phyloP scores from a whole-genome alignment of 495 filamentous ascomycete genomes.

The Tuber calosporum region DNA sequence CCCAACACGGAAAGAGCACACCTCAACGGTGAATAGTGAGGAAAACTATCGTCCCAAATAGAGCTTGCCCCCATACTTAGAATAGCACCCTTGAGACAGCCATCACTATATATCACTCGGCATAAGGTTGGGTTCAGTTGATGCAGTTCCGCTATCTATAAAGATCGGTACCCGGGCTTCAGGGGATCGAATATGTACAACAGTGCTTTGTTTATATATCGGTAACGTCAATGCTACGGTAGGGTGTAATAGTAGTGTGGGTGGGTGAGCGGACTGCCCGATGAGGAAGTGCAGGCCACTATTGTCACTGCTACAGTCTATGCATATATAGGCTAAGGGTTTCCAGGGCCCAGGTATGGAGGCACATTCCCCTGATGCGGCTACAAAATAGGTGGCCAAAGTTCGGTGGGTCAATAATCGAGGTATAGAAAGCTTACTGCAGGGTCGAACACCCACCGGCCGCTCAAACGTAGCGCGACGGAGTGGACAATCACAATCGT shows the following conservation, averaged over 20 bases:
- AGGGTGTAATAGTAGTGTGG: not conserved
- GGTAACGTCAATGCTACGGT: not conserved
- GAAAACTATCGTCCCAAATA: not conserved
- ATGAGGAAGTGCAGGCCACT: too few relatives aligned
- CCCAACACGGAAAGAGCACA: not conserved
- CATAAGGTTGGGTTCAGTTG: too few relatives aligned
- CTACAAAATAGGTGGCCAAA: not conserved
- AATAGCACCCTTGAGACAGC: not conserved
- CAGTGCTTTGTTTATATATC: not conserved
- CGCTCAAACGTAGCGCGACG: not conserved
- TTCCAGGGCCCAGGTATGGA: not conserved
- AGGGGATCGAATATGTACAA: not conserved
- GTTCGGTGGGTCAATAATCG: not conserved
- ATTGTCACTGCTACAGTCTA: not conserved
- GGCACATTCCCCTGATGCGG: not conserved
- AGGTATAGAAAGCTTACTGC: not conserved
- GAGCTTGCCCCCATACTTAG: not conserved
- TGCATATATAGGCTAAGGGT: not conserved
- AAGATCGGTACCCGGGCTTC: not conserved
- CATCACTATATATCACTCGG: not conserved
- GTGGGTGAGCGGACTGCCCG: too few relatives aligned
- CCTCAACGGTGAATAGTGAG: not conserved
- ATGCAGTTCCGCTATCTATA: not conserved
- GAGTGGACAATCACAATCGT: not conserved
- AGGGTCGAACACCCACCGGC: not conserved